Evolutionary conservation across 129 eudicot genomes (phyloP), one percentile per base, ranked within the genome.

Genomic region (Escallonia rubra): DNA sequence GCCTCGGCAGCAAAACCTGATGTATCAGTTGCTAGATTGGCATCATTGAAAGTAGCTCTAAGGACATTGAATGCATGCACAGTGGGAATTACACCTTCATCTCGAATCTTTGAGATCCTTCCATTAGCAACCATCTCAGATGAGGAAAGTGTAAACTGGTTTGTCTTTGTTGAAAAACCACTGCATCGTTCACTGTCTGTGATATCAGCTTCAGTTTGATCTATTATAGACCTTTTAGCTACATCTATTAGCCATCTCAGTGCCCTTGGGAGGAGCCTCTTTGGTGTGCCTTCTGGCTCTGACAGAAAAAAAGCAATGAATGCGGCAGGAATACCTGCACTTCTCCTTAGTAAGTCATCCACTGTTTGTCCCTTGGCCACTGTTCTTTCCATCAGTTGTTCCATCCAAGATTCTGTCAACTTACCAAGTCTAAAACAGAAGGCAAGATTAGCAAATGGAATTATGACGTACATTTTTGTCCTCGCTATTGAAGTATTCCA

Each of bases 291-390:
- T 78, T 94, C 96, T 4, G 99, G 99, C 70, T 94, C 99, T 14
- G 99, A 87, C 15, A 94, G 86, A 67, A 94, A 94, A 72, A 94
- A 85, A 8, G 96, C 99, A 73, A 82, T 83, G 68, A 94, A 94
- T 74, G 97, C 99, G 43, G 97, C 97, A 10, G 99, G 99, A 71
- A 94, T 94, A 66, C 99, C 99, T 10, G 99, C 97, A 81, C 99
- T 94, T 87, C 99, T 94, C 79, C 99, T 80, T 66, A 94, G 82
- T 50, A 94, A 73, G 75, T 94, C 96, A 76, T 94, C 99, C 10
- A 94, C 99, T 51, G 99, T 94, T 78, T 94, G 99, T 72, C 89
- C 96, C 80, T 85, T 87, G 41, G 97, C 87, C 46, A 79, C 72
- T 52, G 87, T 87, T 85, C 99, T 81, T 72, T 86, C 97, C 99